Conservation (phyloP, 2,329 filamentous ascomycete genomes). For the Clathrospora elynae region DNA sequence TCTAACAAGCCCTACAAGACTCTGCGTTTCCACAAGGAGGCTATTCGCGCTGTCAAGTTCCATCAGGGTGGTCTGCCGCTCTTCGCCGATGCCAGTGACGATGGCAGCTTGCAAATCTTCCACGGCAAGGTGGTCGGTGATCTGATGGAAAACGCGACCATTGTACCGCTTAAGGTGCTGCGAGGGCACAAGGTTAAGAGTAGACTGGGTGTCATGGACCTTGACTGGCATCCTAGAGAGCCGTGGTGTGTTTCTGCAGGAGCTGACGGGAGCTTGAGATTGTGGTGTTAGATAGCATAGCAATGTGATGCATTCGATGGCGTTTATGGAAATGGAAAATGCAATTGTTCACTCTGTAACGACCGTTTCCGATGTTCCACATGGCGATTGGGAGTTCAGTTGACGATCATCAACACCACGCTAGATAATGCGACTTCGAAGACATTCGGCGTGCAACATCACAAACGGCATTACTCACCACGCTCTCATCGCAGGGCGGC, state of each 20-base stretch:
- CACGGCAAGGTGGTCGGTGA: slow-evolving; percentile 95
- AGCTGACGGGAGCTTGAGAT: slow-evolving; percentile 86
- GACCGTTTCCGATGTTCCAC: too few relatives aligned
- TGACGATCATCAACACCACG: too few relatives aligned
- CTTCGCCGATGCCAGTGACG: slow-evolving; percentile 94
- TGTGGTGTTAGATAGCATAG: slow-evolving; percentile 69
- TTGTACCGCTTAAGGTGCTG: slow-evolving; percentile 93
- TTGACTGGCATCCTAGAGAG: slow-evolving; percentile 94
- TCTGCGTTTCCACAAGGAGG: slow-evolving; percentile 89
- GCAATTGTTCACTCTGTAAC: too few relatives aligned
- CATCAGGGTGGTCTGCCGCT: slow-evolving; percentile 79
- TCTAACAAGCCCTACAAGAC: slow-evolving; percentile 93
- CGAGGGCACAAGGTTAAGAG: slow-evolving; percentile 85
- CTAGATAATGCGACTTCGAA: too few relatives aligned
- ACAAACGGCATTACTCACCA: too few relatives aligned
- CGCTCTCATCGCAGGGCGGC: too few relatives aligned
- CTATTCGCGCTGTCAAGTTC: slow-evolving; percentile 86
- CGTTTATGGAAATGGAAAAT: too few relatives aligned
- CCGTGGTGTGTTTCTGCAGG: slow-evolving; percentile 95
- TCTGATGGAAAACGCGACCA: slow-evolving; percentile 93
- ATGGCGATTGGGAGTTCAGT: too few relatives aligned
- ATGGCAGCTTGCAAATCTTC: slow-evolving; percentile 93
- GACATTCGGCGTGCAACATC: too few relatives aligned
- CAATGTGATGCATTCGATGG: too few relatives aligned
- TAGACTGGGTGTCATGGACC: slow-evolving; percentile 86